Evolutionary conservation across 495 filamentous ascomycete species (phyloP), one percentile per base, ranked within the genome.

Genomic region (Annulohypoxylon stygium): DNA sequence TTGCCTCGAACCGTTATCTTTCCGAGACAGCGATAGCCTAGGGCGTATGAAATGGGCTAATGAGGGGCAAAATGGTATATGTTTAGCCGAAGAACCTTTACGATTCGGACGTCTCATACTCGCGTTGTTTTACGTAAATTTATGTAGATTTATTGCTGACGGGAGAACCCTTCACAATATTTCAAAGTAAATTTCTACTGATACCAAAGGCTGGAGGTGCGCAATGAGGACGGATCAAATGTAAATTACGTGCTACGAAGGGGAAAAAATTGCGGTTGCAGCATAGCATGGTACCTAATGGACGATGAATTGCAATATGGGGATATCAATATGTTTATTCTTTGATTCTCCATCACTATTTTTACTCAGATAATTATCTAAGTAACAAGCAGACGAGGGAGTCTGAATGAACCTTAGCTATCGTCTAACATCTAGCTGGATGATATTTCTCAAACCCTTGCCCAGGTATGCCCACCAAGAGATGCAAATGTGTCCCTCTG

Each of bases 321-420:
- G 70, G 54, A 66, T 67, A 57, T 69, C 50, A 61, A 59, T 60
- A 23, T 45, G 18, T 50, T 76, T 63, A 61, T 70, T 73, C 41
- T 64, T 64, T 60, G 11, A 14, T 61, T 39, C 18, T 45, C 48
- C 10, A 9, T 1, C 7, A 16, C 37, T 50, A 6, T 67, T 50
- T 66, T 20, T 47, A 20, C 43, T 14, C 2, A 47, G 43, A 20
- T 47, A 45, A 11, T 11, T 45, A 47, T n/a, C n/a, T 47, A 47
- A 9, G 12, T 47, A 47, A 47, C 20, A 36, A 18, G 59, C 20
- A 43, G 16, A 45, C 12, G 9, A 30, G 14, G 14, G 48, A 20
- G 23, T 54, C 57, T 51, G 9, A 14, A 67, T 34, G 37, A 12
- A 36, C 53, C 50, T 18, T 57, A 51, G 2, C 37, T 51, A 50